A percentile compares a stretch with the other conserved stretches of the same genome.
These are phyloP conservation scores for Endogone sp. DNA, from an alignment of 192 early-diverging fungal genomes.

Conservation along the genomic window DNA sequence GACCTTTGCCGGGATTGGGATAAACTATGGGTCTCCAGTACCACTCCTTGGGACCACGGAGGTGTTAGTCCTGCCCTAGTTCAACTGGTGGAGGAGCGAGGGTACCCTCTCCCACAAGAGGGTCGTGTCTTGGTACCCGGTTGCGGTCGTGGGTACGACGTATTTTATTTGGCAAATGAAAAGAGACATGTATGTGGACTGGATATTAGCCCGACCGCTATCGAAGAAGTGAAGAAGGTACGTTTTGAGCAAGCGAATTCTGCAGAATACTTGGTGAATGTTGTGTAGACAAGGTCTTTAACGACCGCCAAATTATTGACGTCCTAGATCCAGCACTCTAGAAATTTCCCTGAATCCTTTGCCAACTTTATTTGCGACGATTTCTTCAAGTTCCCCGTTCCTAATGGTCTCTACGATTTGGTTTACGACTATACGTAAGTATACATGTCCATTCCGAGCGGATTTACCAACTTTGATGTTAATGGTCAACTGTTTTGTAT, in stretches of 20 bases:
- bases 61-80: constrained; percentile 40
- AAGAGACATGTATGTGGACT: constrained; percentile 59
- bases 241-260: constrained; percentile 23
- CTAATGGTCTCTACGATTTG: constrained; percentile 58
- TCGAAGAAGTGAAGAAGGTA: constrained; percentile 41
- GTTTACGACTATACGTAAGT: constrained; percentile 79
- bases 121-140: constrained; percentile 60
- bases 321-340: constrained; percentile 1
- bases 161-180: constrained; percentile 63
- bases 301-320: no score
- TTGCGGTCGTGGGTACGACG: constrained; percentile 67
- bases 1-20: constrained; percentile 36
- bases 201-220: constrained; percentile 64
- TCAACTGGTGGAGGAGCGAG: constrained; percentile 35
- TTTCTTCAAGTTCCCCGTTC: constrained; percentile 67
- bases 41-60: constrained; percentile 48
- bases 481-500: no score
- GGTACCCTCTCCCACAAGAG: constrained; percentile 30
- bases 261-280: background rate
- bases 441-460: background rate
- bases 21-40: constrained; percentile 30
- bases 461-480: no score
- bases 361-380: constrained; percentile 57
- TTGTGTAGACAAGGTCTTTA: no score
- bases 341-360: constrained; percentile 3